A percentile compares a stretch with the other conserved stretches of the same genome.
Conservation (phyloP, 140 eudicot species). For the Senecio squalidus region DNA sequence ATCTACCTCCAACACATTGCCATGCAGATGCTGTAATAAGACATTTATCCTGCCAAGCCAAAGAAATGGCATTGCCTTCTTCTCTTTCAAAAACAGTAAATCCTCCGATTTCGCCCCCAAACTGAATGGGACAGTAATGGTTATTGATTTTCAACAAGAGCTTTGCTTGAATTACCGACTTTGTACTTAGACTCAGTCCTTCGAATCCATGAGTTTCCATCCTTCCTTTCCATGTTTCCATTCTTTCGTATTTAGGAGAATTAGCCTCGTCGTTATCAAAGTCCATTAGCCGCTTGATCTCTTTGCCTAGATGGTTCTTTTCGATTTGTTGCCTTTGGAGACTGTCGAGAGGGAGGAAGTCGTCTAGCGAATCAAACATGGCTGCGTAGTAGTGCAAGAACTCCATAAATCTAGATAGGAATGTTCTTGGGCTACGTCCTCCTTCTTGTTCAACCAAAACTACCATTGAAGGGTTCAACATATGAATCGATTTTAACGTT, state of each 20-base stretch:
- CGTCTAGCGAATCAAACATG: slow-evolving; percentile 80
- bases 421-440: slow-evolving; percentile 43
- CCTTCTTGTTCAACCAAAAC: slow-evolving; percentile 82
- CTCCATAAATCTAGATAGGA: slow-evolving; percentile 73
- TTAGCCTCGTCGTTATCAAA: slow-evolving; percentile 30
- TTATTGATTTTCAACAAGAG: slow-evolving; percentile 62
- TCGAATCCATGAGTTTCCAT: slow-evolving; percentile 68
- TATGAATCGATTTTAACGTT: slow-evolving; percentile 36
- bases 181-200: slow-evolving; percentile 54
- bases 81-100: slow-evolving; percentile 62
- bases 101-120: slow-evolving; percentile 64
- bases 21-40: slow-evolving; percentile 83
- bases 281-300: slow-evolving; percentile 57
- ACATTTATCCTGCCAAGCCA: slow-evolving; percentile 87
- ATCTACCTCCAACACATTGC: slow-evolving; percentile 31
- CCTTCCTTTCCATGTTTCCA: slow-evolving; percentile 80
- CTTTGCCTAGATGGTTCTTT: slow-evolving; percentile 71
- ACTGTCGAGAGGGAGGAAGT: slow-evolving; percentile 71
- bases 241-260: slow-evolving; percentile 45
- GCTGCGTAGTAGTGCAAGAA: slow-evolving; percentile 84
- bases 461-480: slow-evolving; percentile 48
- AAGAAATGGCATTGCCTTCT: slow-evolving; percentile 56
- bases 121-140: slow-evolving; percentile 45
- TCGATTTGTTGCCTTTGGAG: slow-evolving; percentile 60
- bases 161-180: slow-evolving; percentile 69